Conservation (phyloP, 306 rosid species). For the Gleditsia sinensis region DNA sequence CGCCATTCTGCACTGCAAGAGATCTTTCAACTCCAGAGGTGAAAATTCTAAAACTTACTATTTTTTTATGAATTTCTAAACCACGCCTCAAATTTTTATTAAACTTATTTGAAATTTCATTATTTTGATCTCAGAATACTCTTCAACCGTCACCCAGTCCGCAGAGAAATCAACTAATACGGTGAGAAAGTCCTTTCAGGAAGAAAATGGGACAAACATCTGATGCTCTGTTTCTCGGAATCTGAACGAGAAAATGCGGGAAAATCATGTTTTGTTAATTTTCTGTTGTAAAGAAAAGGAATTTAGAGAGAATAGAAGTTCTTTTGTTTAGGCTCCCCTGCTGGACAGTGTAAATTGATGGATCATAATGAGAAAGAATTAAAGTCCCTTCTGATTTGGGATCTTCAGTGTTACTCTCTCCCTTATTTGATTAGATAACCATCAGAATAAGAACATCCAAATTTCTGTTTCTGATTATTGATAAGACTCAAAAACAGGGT, state of each 20-base stretch:
- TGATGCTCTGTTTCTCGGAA: constrained; percentile 15
- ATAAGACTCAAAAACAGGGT: not conserved
- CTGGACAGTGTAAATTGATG: constrained; percentile 56
- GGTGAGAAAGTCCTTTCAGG: constrained; percentile 45
- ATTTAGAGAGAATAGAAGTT: not conserved
- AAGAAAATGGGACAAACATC: not conserved
- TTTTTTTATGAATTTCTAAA: not conserved
- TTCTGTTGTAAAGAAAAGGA: constrained; percentile 41
- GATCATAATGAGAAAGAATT: constrained; percentile 51
- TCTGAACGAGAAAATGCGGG: constrained; percentile 13
- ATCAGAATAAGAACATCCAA: not conserved
- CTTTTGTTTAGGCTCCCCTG: constrained; percentile 25
- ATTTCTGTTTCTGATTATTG: not conserved
- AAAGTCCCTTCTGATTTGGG: constrained; percentile 29
- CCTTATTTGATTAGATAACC: constrained; percentile 22
- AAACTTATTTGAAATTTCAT: not conserved
- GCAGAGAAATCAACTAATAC: constrained; percentile 42
- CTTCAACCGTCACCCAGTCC: not conserved
- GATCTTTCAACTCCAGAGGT: constrained; percentile 76
- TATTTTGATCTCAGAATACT: not conserved
- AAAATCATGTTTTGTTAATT: not conserved
- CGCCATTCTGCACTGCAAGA: constrained; percentile 94
- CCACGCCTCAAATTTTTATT: not conserved
- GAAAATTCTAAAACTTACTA: no score
- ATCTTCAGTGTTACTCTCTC: constrained; percentile 37